Conservation (phyloP, 2,329 filamentous ascomycete genomes). For the Elsinoe fawcettii region DNA sequence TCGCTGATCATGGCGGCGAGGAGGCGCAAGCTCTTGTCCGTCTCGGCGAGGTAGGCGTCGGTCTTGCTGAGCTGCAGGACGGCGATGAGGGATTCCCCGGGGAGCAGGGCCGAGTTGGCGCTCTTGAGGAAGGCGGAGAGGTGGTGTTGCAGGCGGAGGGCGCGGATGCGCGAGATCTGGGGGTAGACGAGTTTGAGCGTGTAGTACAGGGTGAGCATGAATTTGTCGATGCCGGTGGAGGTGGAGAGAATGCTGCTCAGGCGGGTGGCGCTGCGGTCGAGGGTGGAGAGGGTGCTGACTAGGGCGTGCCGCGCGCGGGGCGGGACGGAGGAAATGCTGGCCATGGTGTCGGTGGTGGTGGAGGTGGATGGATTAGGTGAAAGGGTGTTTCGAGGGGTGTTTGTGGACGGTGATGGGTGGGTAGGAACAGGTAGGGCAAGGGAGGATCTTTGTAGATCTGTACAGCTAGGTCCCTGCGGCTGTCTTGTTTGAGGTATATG, state of each 20-base stretch:
- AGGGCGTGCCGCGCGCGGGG: background rate
- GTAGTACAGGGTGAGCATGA: conserved; percentile 38
- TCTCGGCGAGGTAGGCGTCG: conserved; percentile 27
- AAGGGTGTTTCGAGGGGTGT: background rate
- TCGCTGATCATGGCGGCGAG: conserved; percentile 62
- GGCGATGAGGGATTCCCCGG: conserved; percentile 36
- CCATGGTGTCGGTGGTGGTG: conserved; percentile 10
- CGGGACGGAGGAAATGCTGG: conserved; percentile 7
- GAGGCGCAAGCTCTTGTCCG: conserved; percentile 30
- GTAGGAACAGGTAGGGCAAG: background rate
- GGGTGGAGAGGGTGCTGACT: background rate
- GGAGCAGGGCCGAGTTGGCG: conserved; percentile 33
- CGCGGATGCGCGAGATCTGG: conserved; percentile 33
- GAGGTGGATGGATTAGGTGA: background rate
- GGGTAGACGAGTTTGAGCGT: conserved; percentile 36
- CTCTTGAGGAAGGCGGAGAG: conserved; percentile 30
- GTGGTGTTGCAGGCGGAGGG: conserved; percentile 29
- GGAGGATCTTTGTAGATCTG: conserved; percentile 5
- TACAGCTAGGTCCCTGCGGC: background rate
- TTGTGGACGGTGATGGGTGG: background rate
- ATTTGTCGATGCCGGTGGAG: conserved; percentile 33
- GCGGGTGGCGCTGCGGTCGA: conserved; percentile 21
- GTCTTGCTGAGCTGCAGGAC: conserved; percentile 32
- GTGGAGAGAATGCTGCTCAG: conserved; percentile 34
- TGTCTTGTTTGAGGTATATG: conserved; percentile 9